Conservation (phyloP, 202 grass and related monocot genomes). For the Eragrostis tef region DNA sequence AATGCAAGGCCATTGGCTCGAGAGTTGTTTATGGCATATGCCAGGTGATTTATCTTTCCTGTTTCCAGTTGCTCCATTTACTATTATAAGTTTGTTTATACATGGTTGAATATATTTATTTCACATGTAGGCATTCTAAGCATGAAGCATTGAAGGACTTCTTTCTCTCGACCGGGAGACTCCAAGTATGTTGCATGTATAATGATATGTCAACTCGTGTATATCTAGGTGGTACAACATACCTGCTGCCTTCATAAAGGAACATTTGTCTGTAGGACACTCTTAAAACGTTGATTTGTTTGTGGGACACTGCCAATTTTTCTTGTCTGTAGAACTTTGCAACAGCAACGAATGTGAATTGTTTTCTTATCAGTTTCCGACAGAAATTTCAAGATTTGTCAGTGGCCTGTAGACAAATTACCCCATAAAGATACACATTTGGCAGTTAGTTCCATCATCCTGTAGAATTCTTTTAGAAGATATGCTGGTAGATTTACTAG, state of each 20-base stretch:
- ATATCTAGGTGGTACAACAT: conserved; percentile 30
- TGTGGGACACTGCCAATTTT: too few relatives aligned
- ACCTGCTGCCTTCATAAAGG: conserved; percentile 19
- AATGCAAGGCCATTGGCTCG: conserved; percentile 95
- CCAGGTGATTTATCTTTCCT: conserved; percentile 61
- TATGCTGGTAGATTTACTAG: conserved; percentile 15
- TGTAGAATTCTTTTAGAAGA: conserved; percentile 27
- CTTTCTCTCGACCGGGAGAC: conserved; percentile 85
- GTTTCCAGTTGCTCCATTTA: conserved; percentile 28
- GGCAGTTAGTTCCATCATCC: conserved; percentile 25
- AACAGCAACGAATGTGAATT: too few relatives aligned
- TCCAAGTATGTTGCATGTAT: conserved; percentile 69
- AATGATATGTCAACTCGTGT: conserved; percentile 37
- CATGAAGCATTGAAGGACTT: conserved; percentile 99
- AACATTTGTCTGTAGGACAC: too few relatives aligned
- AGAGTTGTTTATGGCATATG: conserved; percentile 94
- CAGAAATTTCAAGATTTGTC: too few relatives aligned
- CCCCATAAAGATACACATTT: conserved; percentile 13
- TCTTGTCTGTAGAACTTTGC: too few relatives aligned
- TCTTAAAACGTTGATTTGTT: too few relatives aligned
- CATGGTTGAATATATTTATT: conserved; percentile 46
- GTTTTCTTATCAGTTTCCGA: too few relatives aligned
- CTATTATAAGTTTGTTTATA: conserved; percentile 31
- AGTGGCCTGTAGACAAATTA: too few relatives aligned
- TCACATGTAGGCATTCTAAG: conserved; percentile 69